These are phyloP conservation scores for Exophiala xenobiotica DNA, from an alignment of 2,329 filamentous ascomycete genomes.

Conservation along the genomic window DNA sequence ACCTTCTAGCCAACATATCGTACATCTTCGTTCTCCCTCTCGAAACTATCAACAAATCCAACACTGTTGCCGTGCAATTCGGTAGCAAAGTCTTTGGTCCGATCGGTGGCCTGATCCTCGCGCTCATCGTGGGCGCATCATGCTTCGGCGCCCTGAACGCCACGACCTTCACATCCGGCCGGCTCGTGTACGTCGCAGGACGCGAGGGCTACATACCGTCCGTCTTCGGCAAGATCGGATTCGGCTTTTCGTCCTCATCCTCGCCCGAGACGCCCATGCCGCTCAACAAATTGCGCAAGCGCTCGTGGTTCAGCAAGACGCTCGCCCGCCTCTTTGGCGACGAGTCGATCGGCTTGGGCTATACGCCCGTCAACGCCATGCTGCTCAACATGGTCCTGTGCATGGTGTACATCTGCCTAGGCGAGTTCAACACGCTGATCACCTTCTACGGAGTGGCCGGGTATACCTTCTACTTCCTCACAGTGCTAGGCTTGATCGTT, in stretches of 20 bases:
- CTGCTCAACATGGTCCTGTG: slow-evolving; percentile 76
- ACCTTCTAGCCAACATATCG: slow-evolving; percentile 84
- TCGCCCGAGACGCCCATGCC: slow-evolving; percentile 27
- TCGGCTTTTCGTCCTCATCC: slow-evolving; percentile 46
- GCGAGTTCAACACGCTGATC: slow-evolving; percentile 86
- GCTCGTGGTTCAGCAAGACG: slow-evolving; percentile 58
- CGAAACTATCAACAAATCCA: slow-evolving; percentile 75
- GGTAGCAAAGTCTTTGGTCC: slow-evolving; percentile 86
- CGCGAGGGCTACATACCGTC: slow-evolving; percentile 91
- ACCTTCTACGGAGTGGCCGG: slow-evolving; percentile 98
- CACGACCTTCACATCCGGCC: slow-evolving; percentile 86
- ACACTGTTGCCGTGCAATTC: slow-evolving; percentile 95
- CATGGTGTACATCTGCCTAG: slow-evolving; percentile 73
- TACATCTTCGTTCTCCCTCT: slow-evolving; percentile 93
- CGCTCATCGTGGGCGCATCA: slow-evolving; percentile 82
- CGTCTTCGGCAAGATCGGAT: slow-evolving; percentile 78
- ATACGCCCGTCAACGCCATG: slow-evolving; percentile 91
- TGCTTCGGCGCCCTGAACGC: slow-evolving; percentile 96
- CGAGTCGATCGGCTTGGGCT: slow-evolving; percentile 76
- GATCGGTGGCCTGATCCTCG: slow-evolving; percentile 76
- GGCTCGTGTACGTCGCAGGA: slow-evolving; percentile 88
- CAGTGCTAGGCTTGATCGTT: slow-evolving; percentile 88
- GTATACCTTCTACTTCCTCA: slow-evolving; percentile 96
- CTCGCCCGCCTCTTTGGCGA: slow-evolving; percentile 69
- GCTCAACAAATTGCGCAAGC: slow-evolving; percentile 41